phyloP scores from a whole-genome alignment of 192 early-diverging fungal genomes.

The Podila minutissima region DNA sequence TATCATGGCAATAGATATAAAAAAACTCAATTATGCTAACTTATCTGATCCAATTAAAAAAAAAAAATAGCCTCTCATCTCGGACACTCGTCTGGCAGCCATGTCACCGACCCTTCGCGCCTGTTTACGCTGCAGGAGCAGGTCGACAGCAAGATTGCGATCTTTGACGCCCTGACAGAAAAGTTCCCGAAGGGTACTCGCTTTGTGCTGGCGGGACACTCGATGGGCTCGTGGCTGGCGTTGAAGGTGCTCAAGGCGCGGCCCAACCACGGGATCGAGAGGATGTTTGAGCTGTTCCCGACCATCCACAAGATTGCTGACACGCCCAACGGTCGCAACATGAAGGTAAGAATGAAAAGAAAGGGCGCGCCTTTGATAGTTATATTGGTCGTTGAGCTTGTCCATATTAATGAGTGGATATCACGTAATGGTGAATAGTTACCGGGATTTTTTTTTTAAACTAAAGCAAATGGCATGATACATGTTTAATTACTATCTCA shows the following conservation, averaged over 20 bases:
- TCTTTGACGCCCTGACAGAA: conserved; percentile 63
- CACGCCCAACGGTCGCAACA: conserved; percentile 77
- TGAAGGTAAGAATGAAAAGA: conserved; percentile 51
- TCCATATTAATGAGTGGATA: too few relatives aligned
- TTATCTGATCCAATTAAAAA: too few relatives aligned
- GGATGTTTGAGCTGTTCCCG: conserved; percentile 80
- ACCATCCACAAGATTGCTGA: conserved; percentile 79
- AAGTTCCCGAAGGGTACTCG: conserved; percentile 55
- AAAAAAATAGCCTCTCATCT: conserved; percentile 62
- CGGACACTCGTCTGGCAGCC: conserved; percentile 62
- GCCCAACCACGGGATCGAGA: conserved; percentile 69
- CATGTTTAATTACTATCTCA: conserved; percentile 5
- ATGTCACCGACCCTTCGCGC: conserved; percentile 25
- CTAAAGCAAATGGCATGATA: not conserved
- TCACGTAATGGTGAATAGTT: too few relatives aligned
- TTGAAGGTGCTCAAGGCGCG: conserved; percentile 63
- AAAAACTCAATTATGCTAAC: too few relatives aligned
- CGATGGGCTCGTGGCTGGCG: conserved; percentile 71
- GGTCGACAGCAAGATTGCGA: conserved; percentile 72
- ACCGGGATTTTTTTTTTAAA: not conserved
- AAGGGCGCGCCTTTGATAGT: not conserved
- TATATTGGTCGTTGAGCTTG: too few relatives aligned
- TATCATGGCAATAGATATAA: too few relatives aligned
- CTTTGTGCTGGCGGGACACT: conserved; percentile 73
- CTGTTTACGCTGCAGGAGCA: conserved; percentile 68